Percentiles rank a stretch among this genome's conserved stretches.
Evolutionary conservation across 1,284 basidiomycete genomes (phyloP).

Genomic region (Puccinia polysora): DNA sequence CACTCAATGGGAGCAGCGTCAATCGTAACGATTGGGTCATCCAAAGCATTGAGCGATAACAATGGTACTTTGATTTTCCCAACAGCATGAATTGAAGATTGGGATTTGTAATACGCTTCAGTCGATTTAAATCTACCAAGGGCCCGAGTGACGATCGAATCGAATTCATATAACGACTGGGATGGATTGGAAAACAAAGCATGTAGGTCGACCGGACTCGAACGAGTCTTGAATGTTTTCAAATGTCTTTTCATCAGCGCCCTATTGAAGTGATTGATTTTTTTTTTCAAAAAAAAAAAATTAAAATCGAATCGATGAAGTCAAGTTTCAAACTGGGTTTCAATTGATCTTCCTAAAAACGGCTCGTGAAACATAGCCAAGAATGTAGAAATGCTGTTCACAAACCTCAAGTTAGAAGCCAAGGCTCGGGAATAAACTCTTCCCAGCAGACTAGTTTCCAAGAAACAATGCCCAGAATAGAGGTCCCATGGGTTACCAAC

Average conservation of each 20-base stretch:
- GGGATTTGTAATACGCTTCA: constrained; percentile 67
- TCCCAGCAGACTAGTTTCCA: constrained; percentile 45
- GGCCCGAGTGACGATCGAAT: constrained; percentile 64
- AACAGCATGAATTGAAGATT: constrained; percentile 48
- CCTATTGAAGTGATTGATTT: constrained; percentile 36
- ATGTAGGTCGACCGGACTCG: constrained; percentile 46
- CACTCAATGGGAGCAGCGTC: constrained; percentile 53
- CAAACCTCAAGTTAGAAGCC: constrained; percentile 48
- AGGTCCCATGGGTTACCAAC: constrained; percentile 75
- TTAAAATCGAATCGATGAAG: neutral
- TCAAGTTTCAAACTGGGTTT: constrained; percentile 13
- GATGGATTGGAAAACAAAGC: constrained; percentile 47
- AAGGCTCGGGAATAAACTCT: constrained; percentile 49
- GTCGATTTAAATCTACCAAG: constrained; percentile 73
- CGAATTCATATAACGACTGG: constrained; percentile 54
- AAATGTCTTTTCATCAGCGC: constrained; percentile 65
- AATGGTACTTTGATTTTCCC: constrained; percentile 53
- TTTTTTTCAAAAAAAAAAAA: too few relatives aligned
- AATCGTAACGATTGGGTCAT: constrained; percentile 79
- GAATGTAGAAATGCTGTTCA: too few relatives aligned
- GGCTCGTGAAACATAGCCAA: too few relatives aligned
- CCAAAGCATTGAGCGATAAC: constrained; percentile 77
- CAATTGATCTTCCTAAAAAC: neutral
- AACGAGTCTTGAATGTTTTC: constrained; percentile 8
- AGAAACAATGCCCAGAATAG: constrained; percentile 48